These are phyloP conservation scores for Discostella stelligeroides DNA, from an alignment of 108 stramenopile species.

Conservation along the genomic window DNA sequence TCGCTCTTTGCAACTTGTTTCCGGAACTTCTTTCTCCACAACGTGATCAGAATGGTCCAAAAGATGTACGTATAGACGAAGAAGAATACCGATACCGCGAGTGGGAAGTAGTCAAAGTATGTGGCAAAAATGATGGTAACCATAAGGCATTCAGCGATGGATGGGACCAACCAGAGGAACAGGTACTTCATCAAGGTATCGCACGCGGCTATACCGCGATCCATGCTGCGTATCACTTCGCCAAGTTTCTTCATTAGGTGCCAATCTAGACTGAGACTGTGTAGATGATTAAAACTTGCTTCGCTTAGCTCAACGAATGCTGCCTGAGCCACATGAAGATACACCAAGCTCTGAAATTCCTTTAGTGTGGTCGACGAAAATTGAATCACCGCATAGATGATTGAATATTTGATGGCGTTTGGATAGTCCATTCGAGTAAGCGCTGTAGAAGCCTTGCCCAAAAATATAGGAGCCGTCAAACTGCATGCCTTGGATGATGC, in stretches of 20 bases:
- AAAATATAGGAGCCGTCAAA: slow-evolving; percentile 79
- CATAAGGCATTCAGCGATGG: slow-evolving; percentile 86
- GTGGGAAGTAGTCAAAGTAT: slow-evolving; percentile 83
- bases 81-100: slow-evolving; percentile 86
- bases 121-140: slow-evolving; percentile 91
- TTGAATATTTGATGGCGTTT: slow-evolving; percentile 55
- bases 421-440: slow-evolving; percentile 77
- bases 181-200: slow-evolving; percentile 91
- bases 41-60: slow-evolving; percentile 90
- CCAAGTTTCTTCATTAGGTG: slow-evolving; percentile 95
- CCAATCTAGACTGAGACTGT: slow-evolving; percentile 92
- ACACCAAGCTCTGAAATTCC: slow-evolving; percentile 91
- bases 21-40: slow-evolving; percentile 97
- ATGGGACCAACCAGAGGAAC: slow-evolving; percentile 93
- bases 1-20: slow-evolving; percentile 89
- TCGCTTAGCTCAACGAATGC: slow-evolving; percentile 95
- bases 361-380: slow-evolving; percentile 77
- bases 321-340: slow-evolving; percentile 95
- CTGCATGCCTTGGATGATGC: slow-evolving; percentile 80
- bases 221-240: slow-evolving; percentile 92
- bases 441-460: slow-evolving; percentile 88
- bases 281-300: slow-evolving; percentile 89
- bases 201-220: slow-evolving; percentile 89
- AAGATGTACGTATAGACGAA: slow-evolving; percentile 89
- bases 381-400: slow-evolving; percentile 65